Evolutionary conservation across 2,329 filamentous ascomycete genomes (phyloP), one percentile per base, ranked within the genome.

Genomic region (Apiospora kogelbergensis): DNA sequence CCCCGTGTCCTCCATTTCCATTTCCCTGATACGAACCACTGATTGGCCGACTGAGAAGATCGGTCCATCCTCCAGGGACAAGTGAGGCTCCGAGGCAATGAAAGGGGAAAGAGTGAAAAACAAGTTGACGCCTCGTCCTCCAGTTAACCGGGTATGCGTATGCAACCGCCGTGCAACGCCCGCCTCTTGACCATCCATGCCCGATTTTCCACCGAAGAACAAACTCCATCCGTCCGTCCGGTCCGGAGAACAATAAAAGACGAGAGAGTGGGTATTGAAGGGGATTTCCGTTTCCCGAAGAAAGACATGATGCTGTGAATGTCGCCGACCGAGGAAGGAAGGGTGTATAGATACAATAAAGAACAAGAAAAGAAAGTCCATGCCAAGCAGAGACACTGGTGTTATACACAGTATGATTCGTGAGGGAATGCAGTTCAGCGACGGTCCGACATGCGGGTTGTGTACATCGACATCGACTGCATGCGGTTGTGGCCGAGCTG

Each of bases 381-480:
- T 10, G 30, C 37, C n/a, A n/a, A 60, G 53, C 53, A 37, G 30
- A 37, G 20, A n/a, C 15, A 13, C 17, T 37, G 13, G 11, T 53
- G 46, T 53, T 53, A 13, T 26, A 30, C 46, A 30, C 13, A 26
- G 22, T 24, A 53, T 26, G 46, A 3, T 26, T 30, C 46, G 46
- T 7, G 17, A 37, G 46, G 22, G 30, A 67, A 33, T 40, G 22
- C 11, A 13, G 11, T 4, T 65, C 73, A 76, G 42, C 72, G 74
- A 63, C 73, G 72, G 57, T 74, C 73, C 2, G 74, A 69, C 65
- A 41, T 33, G n/a, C 63, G 65, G 45, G 69, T 70, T 2, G 66
- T 68, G 63, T 72, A 72, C 9, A 72, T 71, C 10, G 63, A 67
- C 57, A 72, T 71, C 15, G 63, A 67, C 57, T 74, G 72, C 20